Base-by-base conservation (phyloP, 176 grass and related monocot species). In the Oryza meridionalis region DNA sequence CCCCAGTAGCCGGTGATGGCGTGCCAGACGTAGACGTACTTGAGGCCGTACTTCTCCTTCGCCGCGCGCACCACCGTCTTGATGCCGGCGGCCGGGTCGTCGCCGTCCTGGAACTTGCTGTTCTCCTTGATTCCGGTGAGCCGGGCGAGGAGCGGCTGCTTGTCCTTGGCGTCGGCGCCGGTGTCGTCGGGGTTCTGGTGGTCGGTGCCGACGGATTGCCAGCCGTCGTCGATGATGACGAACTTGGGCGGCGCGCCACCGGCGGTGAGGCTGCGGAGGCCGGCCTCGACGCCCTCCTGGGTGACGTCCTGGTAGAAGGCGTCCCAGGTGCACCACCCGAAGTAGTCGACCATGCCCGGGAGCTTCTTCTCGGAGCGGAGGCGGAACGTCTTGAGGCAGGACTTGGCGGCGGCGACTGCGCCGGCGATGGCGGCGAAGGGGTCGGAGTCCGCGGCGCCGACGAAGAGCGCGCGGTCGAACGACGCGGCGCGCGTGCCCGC, bases 251-350 rank as follows among this genome's bases (percentile, higher is more conserved):
- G 96, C 10, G 83, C 25, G 9, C 93, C 91, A 0, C 96, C 96
- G 25, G 51, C 89, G 35, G 62, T 26, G 65, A 98, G 96, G 87
- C 89, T 93, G 50, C 47, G 77, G 26, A 95, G 91, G 12, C 96
- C 96, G 63, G 89, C 87, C 78, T 95, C 96, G 83, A 98, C 93
- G 44, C 93, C 93, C 73, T 98, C 91, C 86, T 98, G 89, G 2
- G 89, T 94, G 59, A 98, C 96, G 51, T 95, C 96, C 82, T 90
- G 84, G 81, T 98, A 98, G 81, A 98, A 98, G 0, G 96, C 96
- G 87, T 98, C 96, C 96, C 96, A 98, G 0, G 96, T 98, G 85
- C 93, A 98, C 96, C 93, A 98, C 17, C 96, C 96, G 81, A 98
- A 95, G 91, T 89, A 95, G 86, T 98, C 93, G 1, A 92, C 96